phyloP scores from a whole-genome alignment of 2,329 filamentous ascomycete species.

The Pestalotiopsis sp. region DNA sequence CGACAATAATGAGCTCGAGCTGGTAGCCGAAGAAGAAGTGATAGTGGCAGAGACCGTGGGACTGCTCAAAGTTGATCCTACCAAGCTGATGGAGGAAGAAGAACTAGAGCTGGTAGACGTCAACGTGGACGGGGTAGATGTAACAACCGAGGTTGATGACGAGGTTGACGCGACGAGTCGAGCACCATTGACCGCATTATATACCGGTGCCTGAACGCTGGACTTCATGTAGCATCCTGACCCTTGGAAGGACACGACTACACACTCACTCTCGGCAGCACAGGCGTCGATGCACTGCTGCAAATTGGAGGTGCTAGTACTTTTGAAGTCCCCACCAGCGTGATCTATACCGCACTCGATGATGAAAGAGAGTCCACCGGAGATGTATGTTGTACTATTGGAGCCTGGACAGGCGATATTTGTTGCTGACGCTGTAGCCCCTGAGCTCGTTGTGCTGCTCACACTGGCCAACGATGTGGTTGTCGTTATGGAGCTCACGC shows the following conservation, averaged over 20 bases:
- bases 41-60: background rate
- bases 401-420: slow-evolving; percentile 28
- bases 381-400: background rate
- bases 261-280: background rate
- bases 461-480: background rate
- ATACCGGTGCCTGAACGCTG: background rate
- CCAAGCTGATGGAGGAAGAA: background rate
- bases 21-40: background rate
- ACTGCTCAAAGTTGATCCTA: background rate
- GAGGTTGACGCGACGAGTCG: background rate
- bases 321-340: slow-evolving; percentile 7
- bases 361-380: background rate
- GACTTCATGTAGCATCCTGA: background rate
- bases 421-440: slow-evolving; percentile 14
- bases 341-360: slow-evolving; percentile 9
- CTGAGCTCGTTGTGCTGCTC: slow-evolving; percentile 16
- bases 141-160: slow-evolving; percentile 4
- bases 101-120: background rate
- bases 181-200: background rate
- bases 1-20: background rate
- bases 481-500: background rate
- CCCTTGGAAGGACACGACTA: background rate
- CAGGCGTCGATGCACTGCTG: background rate
- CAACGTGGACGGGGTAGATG: background rate
- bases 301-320: background rate